Conservation (phyloP, 805 yeast genomes). For the Nakazawaea pomicola region DNA sequence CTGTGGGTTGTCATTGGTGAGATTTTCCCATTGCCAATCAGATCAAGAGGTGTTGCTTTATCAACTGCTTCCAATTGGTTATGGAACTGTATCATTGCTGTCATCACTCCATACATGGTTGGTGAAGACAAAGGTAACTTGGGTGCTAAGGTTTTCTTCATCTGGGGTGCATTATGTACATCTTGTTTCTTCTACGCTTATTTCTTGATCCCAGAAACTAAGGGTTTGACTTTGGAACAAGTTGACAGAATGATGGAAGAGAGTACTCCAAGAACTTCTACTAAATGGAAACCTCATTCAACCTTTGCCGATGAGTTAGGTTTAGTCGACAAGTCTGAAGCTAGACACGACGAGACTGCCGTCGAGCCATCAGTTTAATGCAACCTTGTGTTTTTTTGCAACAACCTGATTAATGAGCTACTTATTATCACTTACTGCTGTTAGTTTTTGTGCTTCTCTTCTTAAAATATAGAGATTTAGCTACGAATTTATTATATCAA, state of each 20-base stretch:
- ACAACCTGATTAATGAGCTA: background rate
- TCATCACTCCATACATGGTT: conserved; percentile 68
- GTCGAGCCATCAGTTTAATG: background rate
- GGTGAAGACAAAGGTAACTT: conserved; percentile 59
- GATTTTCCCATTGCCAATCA: conserved; percentile 64
- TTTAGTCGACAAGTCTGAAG: conserved; percentile 19
- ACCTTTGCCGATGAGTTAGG: conserved; percentile 26
- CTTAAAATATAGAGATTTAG: background rate
- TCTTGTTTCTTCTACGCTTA: conserved; percentile 59
- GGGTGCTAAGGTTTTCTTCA: conserved; percentile 62
- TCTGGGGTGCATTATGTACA: conserved; percentile 54
- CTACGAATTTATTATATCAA: too few species aligned
- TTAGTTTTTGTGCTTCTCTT: background rate
- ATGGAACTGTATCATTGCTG: conserved; percentile 72
- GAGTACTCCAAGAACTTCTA: conserved; percentile 29
- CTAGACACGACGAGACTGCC: conserved; percentile 16
- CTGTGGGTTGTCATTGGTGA: conserved; percentile 66
- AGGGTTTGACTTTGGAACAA: conserved; percentile 78
- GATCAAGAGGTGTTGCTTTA: conserved; percentile 69
- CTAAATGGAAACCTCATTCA: conserved; percentile 30
- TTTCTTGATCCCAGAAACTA: conserved; percentile 73
- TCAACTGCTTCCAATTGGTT: conserved; percentile 79
- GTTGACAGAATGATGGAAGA: conserved; percentile 48
- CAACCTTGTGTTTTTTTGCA: background rate
- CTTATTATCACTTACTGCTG: background rate